Percentiles rank a stretch among this genome's conserved stretches.
phyloP scores from a whole-genome alignment of 2,329 filamentous ascomycete species.

The Colletotrichum sp. region DNA sequence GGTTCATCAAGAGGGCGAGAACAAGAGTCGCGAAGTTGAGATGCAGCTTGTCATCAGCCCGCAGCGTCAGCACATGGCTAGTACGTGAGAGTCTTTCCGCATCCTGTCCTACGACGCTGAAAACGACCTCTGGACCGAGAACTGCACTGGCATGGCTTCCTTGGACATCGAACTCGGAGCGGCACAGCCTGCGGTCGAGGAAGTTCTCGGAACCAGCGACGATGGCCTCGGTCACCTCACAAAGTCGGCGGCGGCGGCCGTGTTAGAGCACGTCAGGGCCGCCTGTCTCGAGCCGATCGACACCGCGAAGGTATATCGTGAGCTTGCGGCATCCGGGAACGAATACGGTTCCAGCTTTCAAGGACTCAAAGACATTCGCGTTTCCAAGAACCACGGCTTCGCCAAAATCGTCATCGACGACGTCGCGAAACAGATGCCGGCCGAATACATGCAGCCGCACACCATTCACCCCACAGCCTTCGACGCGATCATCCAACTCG shows the following conservation, averaged over 20 bases:
- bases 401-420: background rate
- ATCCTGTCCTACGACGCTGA: slow-evolving; percentile 31
- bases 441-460: background rate
- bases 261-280: too few species aligned
- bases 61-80: background rate
- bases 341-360: background rate
- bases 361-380: background rate
- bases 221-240: background rate
- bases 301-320: too few species aligned
- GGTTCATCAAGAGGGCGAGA: background rate
- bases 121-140: slow-evolving; percentile 17
- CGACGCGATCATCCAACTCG: background rate
- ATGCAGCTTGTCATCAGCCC: slow-evolving; percentile 15
- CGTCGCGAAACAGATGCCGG: background rate
- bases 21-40: background rate
- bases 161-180: background rate
- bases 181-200: background rate
- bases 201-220: background rate
- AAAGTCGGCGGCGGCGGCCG: too few species aligned
- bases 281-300: too few species aligned
- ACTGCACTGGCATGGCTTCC: slow-evolving; percentile 21
- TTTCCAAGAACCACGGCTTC: background rate
- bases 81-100: slow-evolving; percentile 32
- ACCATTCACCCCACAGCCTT: background rate
- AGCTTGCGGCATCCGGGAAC: background rate